Evolutionary conservation across 805 yeast species (phyloP).

Genomic region (Saccharomycopsis malanga): DNA sequence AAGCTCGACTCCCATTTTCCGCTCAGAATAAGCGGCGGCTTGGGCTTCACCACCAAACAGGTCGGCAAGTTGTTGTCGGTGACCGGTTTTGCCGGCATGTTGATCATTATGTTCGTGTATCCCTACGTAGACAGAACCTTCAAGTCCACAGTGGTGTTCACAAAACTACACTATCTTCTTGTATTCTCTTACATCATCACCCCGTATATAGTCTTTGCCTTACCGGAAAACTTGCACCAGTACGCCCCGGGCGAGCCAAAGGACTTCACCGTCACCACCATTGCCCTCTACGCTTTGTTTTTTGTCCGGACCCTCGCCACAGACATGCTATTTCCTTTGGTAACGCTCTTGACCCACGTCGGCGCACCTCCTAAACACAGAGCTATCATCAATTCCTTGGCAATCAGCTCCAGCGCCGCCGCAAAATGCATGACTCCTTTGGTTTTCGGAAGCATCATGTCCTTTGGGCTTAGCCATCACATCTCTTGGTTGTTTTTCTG

Average conservation of each 20-base stretch:
- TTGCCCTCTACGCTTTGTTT: slow-evolving; percentile 28
- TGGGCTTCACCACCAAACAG: slow-evolving; percentile 39
- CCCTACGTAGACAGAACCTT: slow-evolving; percentile 45
- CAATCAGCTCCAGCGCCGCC: slow-evolving; percentile 45
- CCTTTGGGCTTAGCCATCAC: slow-evolving; percentile 29
- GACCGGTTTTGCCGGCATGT: slow-evolving; percentile 48
- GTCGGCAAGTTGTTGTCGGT: slow-evolving; percentile 46
- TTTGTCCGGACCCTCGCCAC: slow-evolving; percentile 34
- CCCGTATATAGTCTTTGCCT: slow-evolving; percentile 43
- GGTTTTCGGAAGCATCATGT: slow-evolving; percentile 44
- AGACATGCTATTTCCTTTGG: slow-evolving; percentile 46
- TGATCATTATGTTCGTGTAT: slow-evolving; percentile 42
- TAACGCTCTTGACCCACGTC: slow-evolving; percentile 47
- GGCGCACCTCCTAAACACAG: slow-evolving; percentile 47
- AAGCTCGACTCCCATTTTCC: slow-evolving; percentile 37
- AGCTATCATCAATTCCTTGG: slow-evolving; percentile 52
- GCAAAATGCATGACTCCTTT: slow-evolving; percentile 55
- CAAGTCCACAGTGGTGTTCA: slow-evolving; percentile 39
- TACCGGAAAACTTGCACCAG: slow-evolving; percentile 28
- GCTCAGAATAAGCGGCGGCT: slow-evolving; percentile 43
- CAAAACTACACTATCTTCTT: slow-evolving; percentile 34
- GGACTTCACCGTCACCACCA: not conserved
- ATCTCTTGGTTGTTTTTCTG: slow-evolving; percentile 31
- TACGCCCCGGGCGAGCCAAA: slow-evolving; percentile 19
- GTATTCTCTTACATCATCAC: slow-evolving; percentile 39